phyloP scores from a whole-genome alignment of 129 eudicot genomes.

The Flaveria sonorensis region DNA sequence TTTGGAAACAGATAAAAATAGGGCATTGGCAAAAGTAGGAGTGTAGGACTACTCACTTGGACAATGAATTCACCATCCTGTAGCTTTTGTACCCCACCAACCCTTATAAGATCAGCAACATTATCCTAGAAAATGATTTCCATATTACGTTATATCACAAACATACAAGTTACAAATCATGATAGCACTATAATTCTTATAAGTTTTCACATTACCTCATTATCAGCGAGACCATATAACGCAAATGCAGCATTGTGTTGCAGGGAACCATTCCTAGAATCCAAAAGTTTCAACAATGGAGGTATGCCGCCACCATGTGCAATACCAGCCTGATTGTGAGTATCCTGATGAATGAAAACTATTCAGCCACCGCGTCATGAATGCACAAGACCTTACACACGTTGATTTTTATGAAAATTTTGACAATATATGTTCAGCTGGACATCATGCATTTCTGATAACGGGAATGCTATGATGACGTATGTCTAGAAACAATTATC shows the following conservation, averaged over 20 bases:
- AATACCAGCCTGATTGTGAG: constrained; percentile 76
- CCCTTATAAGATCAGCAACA: constrained; percentile 59
- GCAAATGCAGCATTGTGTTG: constrained; percentile 86
- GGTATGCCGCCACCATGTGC: constrained; percentile 67
- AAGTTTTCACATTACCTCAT: constrained; percentile 48
- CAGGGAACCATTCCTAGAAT: constrained; percentile 63
- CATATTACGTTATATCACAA: background rate
- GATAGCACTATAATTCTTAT: background rate
- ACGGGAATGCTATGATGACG: background rate
- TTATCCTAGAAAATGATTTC: constrained; percentile 44
- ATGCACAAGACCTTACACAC: background rate
- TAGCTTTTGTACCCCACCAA: constrained; percentile 65
- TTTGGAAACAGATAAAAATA: constrained; percentile 8
- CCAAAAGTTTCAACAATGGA: constrained; percentile 69
- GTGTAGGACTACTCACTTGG: constrained; percentile 41
- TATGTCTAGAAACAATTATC: background rate
- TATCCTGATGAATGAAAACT: constrained; percentile 44
- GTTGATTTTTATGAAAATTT: background rate
- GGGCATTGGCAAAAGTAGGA: constrained; percentile 3
- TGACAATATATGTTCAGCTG: background rate
- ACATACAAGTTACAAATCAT: constrained; percentile 1
- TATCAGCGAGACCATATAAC: constrained; percentile 74
- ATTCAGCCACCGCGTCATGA: constrained; percentile 17
- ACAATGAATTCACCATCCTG: constrained; percentile 67
- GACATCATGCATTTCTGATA: constrained; percentile 1